Base-by-base conservation (phyloP, 2,329 filamentous ascomycete genomes). In the Emydomyces testavorans region DNA sequence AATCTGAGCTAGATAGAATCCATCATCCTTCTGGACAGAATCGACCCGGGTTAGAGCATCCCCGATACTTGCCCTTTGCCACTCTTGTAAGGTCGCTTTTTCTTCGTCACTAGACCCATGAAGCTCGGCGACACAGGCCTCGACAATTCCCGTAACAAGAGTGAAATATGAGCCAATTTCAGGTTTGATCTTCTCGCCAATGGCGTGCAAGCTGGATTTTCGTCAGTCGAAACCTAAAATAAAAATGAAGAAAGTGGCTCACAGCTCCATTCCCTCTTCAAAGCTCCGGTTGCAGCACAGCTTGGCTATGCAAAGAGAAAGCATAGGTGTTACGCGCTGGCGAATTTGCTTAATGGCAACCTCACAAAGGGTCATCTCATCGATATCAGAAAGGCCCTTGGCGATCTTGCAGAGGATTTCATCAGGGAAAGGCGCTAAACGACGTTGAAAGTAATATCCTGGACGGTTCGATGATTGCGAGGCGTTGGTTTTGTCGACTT, bases 251-350 rank as follows among this genome's bases (percentile, higher is more conserved):
- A 29, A 7, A 24, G 34, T 4, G 13, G 2, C 44, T 29, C 21
- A 46, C 44, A 31, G 8, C 2, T 38, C 38, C 16, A 38, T 39
- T 11, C 26, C 44, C 8, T n/a, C 23, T 21, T 28, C 7, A 21
- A 38, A 28, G 8, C 20, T 16, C 3, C 13, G 11, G 13, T n/a
- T 10, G 7, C 18, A 16, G 16, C 38, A 39, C 2, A 5, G 13
- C n/a, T 39, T 28, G n/a, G 35, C 44, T 13, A 46, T 46, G 16
- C 24, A 39, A 18, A 34, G 32, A 15, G 20, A 39, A 16, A 46
- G 10, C 3, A 15, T 21, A 2, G 44, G 44, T 8, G 16, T n/a
- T 6, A 41, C 8, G 16, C 24, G 23, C 4, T 11, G 23, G 11
- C 16, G 4, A 35, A 40, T 15, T 13, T 34, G 13, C 10, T 23